A percentile compares a stretch with the other conserved stretches of the same genome.
Evolutionary conservation across 2,329 filamentous ascomycete genomes (phyloP).

Genomic region (Alternaria triticimaculans): DNA sequence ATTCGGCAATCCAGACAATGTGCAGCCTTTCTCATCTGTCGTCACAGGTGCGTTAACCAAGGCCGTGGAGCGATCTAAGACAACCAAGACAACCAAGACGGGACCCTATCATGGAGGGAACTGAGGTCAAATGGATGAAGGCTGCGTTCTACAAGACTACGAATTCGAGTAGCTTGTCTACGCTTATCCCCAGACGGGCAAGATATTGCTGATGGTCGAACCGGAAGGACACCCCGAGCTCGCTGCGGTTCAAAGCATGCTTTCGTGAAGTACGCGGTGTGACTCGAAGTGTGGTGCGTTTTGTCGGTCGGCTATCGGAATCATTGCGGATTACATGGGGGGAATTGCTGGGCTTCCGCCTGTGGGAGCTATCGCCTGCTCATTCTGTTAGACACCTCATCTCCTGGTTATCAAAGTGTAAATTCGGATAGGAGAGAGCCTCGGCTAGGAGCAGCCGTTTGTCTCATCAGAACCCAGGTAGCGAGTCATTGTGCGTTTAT

Average conservation of each 20-base stretch:
- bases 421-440: not conserved
- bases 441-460: not conserved
- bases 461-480: not conserved
- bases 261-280: not conserved
- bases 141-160: not conserved
- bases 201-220: not conserved
- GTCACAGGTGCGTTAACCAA: not conserved
- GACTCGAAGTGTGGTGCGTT: not conserved
- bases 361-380: not conserved
- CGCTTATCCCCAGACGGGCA: not conserved
- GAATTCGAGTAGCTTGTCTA: not conserved
- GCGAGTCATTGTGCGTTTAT: not conserved
- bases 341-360: not conserved
- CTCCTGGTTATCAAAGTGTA: not conserved
- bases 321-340: not conserved
- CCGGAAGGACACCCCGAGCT: not conserved
- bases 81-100: not conserved
- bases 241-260: not conserved
- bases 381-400: not conserved
- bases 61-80: not conserved
- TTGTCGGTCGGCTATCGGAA: not conserved
- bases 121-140: not conserved
- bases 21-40: not conserved
- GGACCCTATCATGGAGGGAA: not conserved
- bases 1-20: not conserved